phyloP scores from a whole-genome alignment of 2,329 filamentous ascomycete species.

The Penicillium corylophilum region DNA sequence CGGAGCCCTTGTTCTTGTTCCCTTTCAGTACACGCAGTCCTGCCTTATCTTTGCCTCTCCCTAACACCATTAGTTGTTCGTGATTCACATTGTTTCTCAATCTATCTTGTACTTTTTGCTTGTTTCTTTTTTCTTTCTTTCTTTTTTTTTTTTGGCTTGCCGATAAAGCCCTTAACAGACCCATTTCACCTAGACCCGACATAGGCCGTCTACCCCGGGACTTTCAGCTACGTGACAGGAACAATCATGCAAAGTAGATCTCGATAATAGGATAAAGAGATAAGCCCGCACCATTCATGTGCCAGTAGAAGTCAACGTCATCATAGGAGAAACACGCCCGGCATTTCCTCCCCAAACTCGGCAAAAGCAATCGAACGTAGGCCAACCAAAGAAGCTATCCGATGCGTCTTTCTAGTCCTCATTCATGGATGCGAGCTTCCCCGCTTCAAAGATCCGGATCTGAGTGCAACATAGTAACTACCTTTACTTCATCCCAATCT shows the following conservation, averaged over 20 bases:
- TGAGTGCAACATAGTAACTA: conserved; percentile 4
- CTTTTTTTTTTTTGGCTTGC: not conserved
- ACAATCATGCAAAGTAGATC: not conserved
- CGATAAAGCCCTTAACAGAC: not conserved
- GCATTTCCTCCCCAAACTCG: conserved; percentile 27
- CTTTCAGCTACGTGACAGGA: not conserved
- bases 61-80: not conserved
- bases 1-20: conserved; percentile 18
- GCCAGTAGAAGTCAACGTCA: not conserved
- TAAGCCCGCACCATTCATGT: not conserved
- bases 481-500: not conserved
- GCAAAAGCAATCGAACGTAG: conserved; percentile 20
- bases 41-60: conserved; percentile 8
- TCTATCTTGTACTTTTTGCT: not conserved
- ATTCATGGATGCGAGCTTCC: conserved; percentile 12
- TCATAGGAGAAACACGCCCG: conserved; percentile 7
- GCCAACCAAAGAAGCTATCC: conserved; percentile 15
- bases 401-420: conserved; percentile 6
- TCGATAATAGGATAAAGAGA: conserved; percentile 1
- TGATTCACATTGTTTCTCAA: not conserved
- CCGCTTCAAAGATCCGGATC: conserved; percentile 14
- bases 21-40: conserved; percentile 25
- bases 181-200: not conserved
- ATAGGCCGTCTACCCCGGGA: not conserved
- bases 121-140: no score